Percentiles rank a stretch among this genome's conserved stretches.
phyloP scores from a whole-genome alignment of 768 basidiomycete genomes.

The Boletellus ananas region DNA sequence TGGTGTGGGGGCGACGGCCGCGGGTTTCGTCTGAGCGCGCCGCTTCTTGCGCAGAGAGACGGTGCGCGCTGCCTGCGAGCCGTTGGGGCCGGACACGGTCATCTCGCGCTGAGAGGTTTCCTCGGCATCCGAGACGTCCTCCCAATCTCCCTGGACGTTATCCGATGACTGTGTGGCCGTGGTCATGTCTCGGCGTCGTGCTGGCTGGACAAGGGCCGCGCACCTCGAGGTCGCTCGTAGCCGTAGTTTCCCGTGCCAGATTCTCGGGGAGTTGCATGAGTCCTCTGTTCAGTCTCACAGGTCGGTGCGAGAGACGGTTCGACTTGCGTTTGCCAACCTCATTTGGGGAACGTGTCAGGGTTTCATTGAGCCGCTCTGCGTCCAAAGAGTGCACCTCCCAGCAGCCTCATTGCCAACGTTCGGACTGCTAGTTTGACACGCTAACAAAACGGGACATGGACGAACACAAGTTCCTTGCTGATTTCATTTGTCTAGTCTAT shows the following conservation, averaged over 20 bases:
- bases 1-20: conserved; percentile 18
- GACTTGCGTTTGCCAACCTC: background rate
- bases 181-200: background rate
- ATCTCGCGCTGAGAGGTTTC: conserved; percentile 8
- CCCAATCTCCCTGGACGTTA: conserved; percentile 30
- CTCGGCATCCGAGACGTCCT: conserved; percentile 29
- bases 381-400: no score
- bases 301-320: background rate
- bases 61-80: conserved; percentile 11
- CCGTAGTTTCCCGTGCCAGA: background rate
- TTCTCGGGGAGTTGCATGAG: conserved; percentile 15
- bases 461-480: no score
- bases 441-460: no score
- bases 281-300: background rate
- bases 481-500: no score
- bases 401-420: no score
- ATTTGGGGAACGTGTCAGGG: no score
- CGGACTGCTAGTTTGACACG: no score
- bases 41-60: conserved; percentile 30
- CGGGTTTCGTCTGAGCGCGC: conserved; percentile 19
- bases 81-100: conserved; percentile 1
- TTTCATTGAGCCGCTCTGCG: no score
- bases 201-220: background rate
- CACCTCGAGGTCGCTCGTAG: conserved; percentile 8
- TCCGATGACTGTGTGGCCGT: background rate